Evolutionary conservation across 2,329 filamentous ascomycete species (phyloP).

Genomic region (Cercospora canescens): DNA sequence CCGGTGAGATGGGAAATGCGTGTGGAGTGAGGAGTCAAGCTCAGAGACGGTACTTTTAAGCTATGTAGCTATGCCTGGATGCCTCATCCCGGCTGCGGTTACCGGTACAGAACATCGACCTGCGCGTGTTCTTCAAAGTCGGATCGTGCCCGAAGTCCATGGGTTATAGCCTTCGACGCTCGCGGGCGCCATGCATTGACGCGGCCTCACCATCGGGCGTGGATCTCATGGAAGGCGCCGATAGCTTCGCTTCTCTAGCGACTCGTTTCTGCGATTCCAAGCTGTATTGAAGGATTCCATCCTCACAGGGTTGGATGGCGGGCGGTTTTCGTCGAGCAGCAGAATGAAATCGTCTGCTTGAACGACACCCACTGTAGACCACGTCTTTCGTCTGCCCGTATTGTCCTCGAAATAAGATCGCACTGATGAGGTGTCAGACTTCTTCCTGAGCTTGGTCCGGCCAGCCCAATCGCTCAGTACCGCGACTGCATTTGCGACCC

Average conservation of each 20-base stretch:
- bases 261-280: not conserved
- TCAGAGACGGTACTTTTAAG: not conserved
- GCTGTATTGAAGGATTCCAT: slow-evolving; percentile 1
- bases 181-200: not conserved
- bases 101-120: not conserved
- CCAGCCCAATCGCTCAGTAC: not conserved
- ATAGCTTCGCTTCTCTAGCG: not conserved
- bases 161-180: not conserved
- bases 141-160: not conserved
- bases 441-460: not conserved
- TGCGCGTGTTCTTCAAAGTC: not conserved
- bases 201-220: not conserved
- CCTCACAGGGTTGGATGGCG: not conserved
- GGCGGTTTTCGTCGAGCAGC: not conserved
- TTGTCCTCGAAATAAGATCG: not conserved
- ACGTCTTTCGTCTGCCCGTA: not conserved
- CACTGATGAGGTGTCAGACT: not conserved
- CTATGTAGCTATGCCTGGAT: not conserved
- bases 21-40: not conserved
- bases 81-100: not conserved
- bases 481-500: not conserved
- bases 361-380: not conserved
- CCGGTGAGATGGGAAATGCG: not conserved
- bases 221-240: not conserved
- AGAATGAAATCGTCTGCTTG: not conserved